A percentile compares a stretch with the other conserved stretches of the same genome.
phyloP scores from a whole-genome alignment of 2,329 filamentous ascomycete species.

The Neofusicoccum parvum region DNA sequence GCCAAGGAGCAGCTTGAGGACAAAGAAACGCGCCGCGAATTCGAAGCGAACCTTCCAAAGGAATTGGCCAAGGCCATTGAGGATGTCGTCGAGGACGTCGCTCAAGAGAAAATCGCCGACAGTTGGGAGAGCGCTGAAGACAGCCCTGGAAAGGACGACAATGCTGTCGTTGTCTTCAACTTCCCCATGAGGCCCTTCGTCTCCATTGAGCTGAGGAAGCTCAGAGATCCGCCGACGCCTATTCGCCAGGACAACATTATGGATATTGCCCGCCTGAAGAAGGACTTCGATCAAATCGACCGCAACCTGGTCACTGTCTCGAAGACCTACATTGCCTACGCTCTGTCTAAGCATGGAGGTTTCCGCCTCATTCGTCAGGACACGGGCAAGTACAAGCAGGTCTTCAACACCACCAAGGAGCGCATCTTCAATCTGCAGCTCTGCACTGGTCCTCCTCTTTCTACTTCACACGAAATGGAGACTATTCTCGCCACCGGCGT shows the following conservation, averaged over 20 bases:
- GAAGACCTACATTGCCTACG: constrained; percentile 89
- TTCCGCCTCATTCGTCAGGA: constrained; percentile 93
- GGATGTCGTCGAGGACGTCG: constrained; percentile 59
- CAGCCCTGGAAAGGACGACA: constrained; percentile 66
- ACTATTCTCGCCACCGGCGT: constrained; percentile 90
- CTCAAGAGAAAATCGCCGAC: constrained; percentile 66
- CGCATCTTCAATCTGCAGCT: constrained; percentile 93
- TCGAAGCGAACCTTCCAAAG: constrained; percentile 57
- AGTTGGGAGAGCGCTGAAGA: constrained; percentile 86
- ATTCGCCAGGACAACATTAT: constrained; percentile 82
- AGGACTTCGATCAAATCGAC: constrained; percentile 97
- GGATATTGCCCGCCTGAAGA: constrained; percentile 92
- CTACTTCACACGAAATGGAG: constrained; percentile 62
- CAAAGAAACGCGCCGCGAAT: constrained; percentile 53
- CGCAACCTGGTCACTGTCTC: constrained; percentile 89
- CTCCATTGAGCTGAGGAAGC: constrained; percentile 70
- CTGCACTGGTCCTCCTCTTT: constrained; percentile 62
- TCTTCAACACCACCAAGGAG: constrained; percentile 89
- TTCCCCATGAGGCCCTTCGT: constrained; percentile 98
- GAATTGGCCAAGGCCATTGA: constrained; percentile 60
- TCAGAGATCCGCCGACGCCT: constrained; percentile 58
- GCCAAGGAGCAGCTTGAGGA: constrained; percentile 52
- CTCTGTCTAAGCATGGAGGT: constrained; percentile 89
- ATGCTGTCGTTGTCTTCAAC: constrained; percentile 81
- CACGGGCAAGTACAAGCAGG: constrained; percentile 85